These are phyloP conservation scores for Acer saccharum DNA, from an alignment of 345 rosid species.

Conservation along the genomic window DNA sequence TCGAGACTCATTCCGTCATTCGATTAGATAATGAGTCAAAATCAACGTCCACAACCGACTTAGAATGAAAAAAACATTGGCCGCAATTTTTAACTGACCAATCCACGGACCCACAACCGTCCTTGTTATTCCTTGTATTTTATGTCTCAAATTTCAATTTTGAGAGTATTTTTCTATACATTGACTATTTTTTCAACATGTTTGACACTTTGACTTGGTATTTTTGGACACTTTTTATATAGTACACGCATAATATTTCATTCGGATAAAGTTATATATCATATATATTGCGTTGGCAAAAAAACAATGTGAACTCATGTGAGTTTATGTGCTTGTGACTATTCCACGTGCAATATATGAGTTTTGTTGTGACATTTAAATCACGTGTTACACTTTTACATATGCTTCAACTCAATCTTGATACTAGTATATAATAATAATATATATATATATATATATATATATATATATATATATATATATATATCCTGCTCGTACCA, in stretches of 20 bases:
- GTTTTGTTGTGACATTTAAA: neutral
- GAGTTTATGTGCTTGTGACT: neutral
- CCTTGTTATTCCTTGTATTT: too few species aligned
- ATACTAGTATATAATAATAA: too few species aligned
- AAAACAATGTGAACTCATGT: neutral
- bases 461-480: too few species aligned
- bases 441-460: neutral
- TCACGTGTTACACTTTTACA: conserved; percentile 6
- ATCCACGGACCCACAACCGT: neutral
- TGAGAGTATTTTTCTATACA: neutral
- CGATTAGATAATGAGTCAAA: neutral
- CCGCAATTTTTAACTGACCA: neutral
- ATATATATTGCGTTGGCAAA: too few species aligned
- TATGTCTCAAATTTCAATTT: neutral
- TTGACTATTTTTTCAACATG: neutral
- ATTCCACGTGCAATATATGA: conserved; percentile 8
- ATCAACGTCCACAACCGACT: neutral
- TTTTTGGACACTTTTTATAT: neutral
- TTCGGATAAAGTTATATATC: too few species aligned
- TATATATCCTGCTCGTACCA: neutral
- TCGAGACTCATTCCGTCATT: neutral
- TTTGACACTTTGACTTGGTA: neutral
- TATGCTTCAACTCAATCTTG: neutral
- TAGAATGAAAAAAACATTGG: neutral
- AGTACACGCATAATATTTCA: too few species aligned